phyloP scores from a whole-genome alignment of 345 rosid genomes.

The Aquilaria malaccensis region DNA sequence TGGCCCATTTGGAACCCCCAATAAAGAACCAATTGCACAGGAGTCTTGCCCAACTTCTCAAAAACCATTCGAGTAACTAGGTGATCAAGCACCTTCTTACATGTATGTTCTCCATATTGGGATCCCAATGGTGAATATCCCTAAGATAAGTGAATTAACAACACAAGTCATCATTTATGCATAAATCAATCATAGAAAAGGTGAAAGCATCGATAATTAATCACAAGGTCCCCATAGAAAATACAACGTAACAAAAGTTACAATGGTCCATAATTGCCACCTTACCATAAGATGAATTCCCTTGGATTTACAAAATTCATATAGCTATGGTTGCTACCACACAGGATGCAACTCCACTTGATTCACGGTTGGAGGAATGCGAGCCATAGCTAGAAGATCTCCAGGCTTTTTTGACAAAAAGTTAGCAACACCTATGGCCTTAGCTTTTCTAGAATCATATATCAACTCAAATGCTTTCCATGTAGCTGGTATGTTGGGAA shows the following conservation, averaged over 20 bases:
- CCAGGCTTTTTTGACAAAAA: conserved; percentile 70
- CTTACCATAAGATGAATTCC: conserved; percentile 72
- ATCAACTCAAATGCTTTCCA: conserved; percentile 85
- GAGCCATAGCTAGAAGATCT: conserved; percentile 55
- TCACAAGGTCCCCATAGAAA: too few relatives aligned
- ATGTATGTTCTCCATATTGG: conserved; percentile 16
- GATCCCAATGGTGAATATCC: conserved; percentile 87
- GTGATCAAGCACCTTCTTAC: conserved; percentile 24
- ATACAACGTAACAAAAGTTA: neutral
- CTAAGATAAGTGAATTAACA: conserved; percentile 21
- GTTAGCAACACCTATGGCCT: conserved; percentile 62
- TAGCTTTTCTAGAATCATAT: conserved; percentile 61
- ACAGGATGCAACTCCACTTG: conserved; percentile 28
- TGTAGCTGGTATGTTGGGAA: conserved; percentile 59
- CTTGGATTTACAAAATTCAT: conserved; percentile 59
- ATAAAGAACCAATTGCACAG: conserved; percentile 45
- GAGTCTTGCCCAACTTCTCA: conserved; percentile 34
- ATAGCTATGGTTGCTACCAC: conserved; percentile 70
- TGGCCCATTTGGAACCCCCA: conserved; percentile 57
- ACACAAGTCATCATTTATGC: neutral
- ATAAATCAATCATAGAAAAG: too few relatives aligned
- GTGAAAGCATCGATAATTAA: too few relatives aligned
- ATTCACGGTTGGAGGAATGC: conserved; percentile 67
- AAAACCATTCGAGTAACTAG: conserved; percentile 25
- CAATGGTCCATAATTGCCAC: conserved; percentile 10